These are phyloP conservation scores for Vaucheria bursata DNA, from an alignment of 352 stramenopile genomes.

Conservation along the genomic window DNA sequence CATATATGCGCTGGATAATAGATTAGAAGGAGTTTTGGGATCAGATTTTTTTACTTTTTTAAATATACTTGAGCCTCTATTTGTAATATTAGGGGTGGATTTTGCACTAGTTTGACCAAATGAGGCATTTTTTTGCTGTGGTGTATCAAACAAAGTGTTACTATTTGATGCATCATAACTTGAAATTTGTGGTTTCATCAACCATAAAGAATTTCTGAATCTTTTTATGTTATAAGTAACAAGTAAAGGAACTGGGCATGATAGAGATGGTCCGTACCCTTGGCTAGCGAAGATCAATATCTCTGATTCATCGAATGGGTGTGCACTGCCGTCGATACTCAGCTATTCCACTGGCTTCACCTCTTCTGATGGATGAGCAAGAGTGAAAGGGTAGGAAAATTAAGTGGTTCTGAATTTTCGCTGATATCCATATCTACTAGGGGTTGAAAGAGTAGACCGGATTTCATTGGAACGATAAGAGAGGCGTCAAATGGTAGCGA, in stretches of 20 bases:
- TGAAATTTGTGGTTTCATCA: neutral
- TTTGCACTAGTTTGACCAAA: too few relatives aligned
- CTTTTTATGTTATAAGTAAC: slow-evolving; percentile 34
- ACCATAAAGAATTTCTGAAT: slow-evolving; percentile 35
- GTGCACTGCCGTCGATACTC: neutral
- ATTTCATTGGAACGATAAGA: slow-evolving; percentile 17
- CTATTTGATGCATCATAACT: neutral
- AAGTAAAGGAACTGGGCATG: slow-evolving; percentile 19
- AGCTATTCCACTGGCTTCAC: slow-evolving; percentile 32
- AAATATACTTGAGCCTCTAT: too few relatives aligned
- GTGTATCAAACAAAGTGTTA: neutral
- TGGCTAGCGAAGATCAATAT: slow-evolving; percentile 20
- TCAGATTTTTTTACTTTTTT: too few relatives aligned
- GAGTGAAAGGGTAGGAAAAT: slow-evolving; percentile 35
- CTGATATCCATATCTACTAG: slow-evolving; percentile 3
- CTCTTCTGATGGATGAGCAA: slow-evolving; percentile 42
- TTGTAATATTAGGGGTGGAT: too few relatives aligned
- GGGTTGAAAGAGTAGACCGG: slow-evolving; percentile 34
- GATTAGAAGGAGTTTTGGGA: too few relatives aligned
- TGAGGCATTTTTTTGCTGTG: neutral
- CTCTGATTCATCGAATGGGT: slow-evolving; percentile 25
- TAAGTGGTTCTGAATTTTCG: neutral
- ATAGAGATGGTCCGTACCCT: neutral
- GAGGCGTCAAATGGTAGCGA: slow-evolving; percentile 34
- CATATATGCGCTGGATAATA: too few relatives aligned